Evolutionary conservation across 2,329 filamentous ascomycete genomes (phyloP).

Genomic region (Torrubiellomyces zombiae): DNA sequence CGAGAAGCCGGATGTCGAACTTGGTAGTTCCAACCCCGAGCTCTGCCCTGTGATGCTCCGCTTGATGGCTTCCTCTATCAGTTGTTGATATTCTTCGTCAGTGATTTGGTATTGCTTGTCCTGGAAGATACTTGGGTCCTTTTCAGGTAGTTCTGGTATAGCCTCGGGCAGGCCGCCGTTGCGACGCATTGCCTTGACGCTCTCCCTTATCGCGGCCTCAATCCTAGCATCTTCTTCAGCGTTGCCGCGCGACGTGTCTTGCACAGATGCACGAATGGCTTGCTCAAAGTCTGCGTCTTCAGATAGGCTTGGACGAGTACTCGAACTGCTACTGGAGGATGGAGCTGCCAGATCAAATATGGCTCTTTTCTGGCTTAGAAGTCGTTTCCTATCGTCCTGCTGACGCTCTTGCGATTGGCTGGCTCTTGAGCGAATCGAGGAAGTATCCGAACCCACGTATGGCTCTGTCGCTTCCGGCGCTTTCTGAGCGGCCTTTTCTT

Average conservation of each 20-base stretch:
- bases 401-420: constrained; percentile 33
- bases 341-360: constrained; percentile 7
- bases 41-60: constrained; percentile 24
- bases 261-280: constrained; percentile 54
- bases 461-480: constrained; percentile 5
- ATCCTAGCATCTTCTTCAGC: constrained; percentile 52
- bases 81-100: constrained; percentile 39
- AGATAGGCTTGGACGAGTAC: constrained; percentile 4
- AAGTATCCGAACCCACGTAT: no score
- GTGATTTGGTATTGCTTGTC: constrained; percentile 29
- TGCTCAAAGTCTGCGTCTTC: constrained; percentile 50
- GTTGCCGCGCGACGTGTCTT: constrained; percentile 54
- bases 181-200: constrained; percentile 38
- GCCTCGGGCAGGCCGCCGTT: constrained; percentile 11
- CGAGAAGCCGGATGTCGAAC: constrained; percentile 6
- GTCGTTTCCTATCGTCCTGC: constrained; percentile 32
- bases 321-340: constrained; percentile 5
- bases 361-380: constrained; percentile 25
- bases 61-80: constrained; percentile 39
- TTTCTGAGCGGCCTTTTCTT: constrained; percentile 23
- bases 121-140: constrained; percentile 16
- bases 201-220: constrained; percentile 58
- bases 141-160: constrained; percentile 7
- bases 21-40: no score
- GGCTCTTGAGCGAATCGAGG: constrained; percentile 17